A percentile compares a stretch with the other conserved stretches of the same genome.
Evolutionary conservation across 139 green algal genomes (phyloP).

Genomic region (Volvox africanus): DNA sequence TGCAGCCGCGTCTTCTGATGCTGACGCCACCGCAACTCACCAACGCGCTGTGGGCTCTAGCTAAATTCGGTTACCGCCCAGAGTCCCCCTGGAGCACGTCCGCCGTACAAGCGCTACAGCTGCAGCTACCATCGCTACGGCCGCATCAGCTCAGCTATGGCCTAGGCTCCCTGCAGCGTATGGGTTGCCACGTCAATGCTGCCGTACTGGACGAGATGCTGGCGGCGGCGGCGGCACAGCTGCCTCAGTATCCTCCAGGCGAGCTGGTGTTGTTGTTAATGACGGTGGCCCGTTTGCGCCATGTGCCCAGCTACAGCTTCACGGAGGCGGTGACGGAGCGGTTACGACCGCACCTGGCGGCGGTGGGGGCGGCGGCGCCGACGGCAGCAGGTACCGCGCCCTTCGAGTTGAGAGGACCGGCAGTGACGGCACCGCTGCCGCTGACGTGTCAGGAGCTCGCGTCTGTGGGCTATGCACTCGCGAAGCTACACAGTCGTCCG

Average conservation of each 20-base stretch:
- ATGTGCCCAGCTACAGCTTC: constrained; percentile 46
- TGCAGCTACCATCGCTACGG: constrained; percentile 9
- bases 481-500: constrained; percentile 40
- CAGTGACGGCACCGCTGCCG: neutral
- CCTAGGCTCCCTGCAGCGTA: constrained; percentile 37
- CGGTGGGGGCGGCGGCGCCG: neutral
- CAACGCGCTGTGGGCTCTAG: constrained; percentile 22
- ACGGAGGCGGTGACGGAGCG: constrained; percentile 39
- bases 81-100: neutral
- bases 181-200: constrained; percentile 1
- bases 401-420: neutral
- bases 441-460: constrained; percentile 49
- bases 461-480: constrained; percentile 32
- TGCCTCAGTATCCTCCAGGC: neutral
- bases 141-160: constrained; percentile 43
- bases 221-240: neutral
- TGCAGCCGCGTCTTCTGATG: constrained; percentile 20
- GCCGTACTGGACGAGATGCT: constrained; percentile 45
- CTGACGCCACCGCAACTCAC: constrained; percentile 22
- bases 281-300: constrained; percentile 17
- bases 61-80: constrained; percentile 8
- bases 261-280: constrained; percentile 42
- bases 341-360: constrained; percentile 23
- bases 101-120: constrained; percentile 32
- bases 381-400: neutral